Evolutionary conservation across 2,329 filamentous ascomycete species (phyloP), one percentile per base, ranked within the genome.

Genomic region (Hymenoscyphus fraxineus): DNA sequence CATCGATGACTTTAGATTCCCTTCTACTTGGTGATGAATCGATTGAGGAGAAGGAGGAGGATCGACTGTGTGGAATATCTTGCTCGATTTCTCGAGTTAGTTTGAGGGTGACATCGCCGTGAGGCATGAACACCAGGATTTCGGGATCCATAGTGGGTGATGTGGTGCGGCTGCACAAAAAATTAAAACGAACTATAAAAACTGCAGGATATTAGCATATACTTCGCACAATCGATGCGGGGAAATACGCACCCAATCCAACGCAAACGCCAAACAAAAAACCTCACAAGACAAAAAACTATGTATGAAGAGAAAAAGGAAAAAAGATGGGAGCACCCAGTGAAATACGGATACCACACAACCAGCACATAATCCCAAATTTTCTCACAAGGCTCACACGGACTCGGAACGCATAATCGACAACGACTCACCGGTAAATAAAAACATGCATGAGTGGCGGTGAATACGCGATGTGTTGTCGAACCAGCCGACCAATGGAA

Each of bases 61-160:
- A 51, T 32, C 58, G 47, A 32, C 41, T 58, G 13, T 38, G 40
- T n/a, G 41, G 22, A 3, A 61, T 61, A 51, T 67, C 66, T 57
- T 66, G 59, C 19, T 60, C 51, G 35, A 69, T 40, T 54, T 67
- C 60, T 59, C 68, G 68, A 40, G 64, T 68, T 27, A 71, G 65
- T 3, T 41, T 68, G 16, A 71, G 58, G 12, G 67, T 71, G 6
- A 70, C 64, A 66, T 71, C 69, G 65, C 69, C 69, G 65, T 71
- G 69, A 61, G 69, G 69, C 68, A 69, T 68, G 61, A 71, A 71
- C 57, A 62, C 63, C 63, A 70, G 41, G 31, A 62, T 63, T 67
- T 71, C 69, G 27, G 67, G 64, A 65, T 62, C 69, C 69, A 70
- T 71, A 35, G 44, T 61, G 51, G 58, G 19, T 22, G 35, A 6